Percentiles rank a stretch among this genome's conserved stretches.
phyloP scores from a whole-genome alignment of 2,329 filamentous ascomycete species.

The Trichoderma sp. region DNA sequence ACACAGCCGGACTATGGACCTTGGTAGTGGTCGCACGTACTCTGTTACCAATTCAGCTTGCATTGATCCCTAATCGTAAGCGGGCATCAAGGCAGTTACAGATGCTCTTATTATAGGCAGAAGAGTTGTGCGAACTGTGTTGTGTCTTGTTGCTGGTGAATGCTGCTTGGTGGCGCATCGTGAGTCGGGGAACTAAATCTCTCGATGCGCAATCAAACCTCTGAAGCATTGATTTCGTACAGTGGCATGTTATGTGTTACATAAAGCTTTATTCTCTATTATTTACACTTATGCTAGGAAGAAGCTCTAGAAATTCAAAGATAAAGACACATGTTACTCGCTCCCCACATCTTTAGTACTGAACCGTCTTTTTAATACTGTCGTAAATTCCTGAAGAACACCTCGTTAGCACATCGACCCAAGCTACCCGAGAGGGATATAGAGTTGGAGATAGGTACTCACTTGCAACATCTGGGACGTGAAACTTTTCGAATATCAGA shows the following conservation, averaged over 20 bases:
- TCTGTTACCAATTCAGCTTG: not conserved
- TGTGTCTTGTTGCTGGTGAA: not conserved
- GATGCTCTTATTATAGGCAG: not conserved
- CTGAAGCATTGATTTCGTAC: not conserved
- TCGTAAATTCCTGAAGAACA: slow-evolving; percentile 64
- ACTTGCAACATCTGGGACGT: slow-evolving; percentile 85
- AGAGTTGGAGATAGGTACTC: slow-evolving; percentile 50
- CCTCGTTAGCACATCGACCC: slow-evolving; percentile 12
- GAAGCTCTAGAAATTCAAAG: slow-evolving; percentile 1
- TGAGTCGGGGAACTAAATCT: not conserved
- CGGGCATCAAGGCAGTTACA: not conserved
- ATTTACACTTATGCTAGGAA: not conserved
- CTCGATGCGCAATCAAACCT: not conserved
- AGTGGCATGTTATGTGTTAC: not conserved
- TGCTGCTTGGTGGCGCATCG: not conserved
- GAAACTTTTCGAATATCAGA: slow-evolving; percentile 75
- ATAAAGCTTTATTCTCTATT: not conserved
- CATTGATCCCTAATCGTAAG: not conserved
- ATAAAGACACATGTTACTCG: not conserved
- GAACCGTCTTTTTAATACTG: slow-evolving; percentile 64
- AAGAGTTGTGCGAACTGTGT: not conserved
- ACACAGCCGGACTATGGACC: not conserved
- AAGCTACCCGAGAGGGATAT: not conserved
- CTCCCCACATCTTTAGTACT: slow-evolving; percentile 52
- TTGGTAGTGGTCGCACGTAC: not conserved